Base-by-base conservation (phyloP, 2,329 filamentous ascomycete genomes). In the Aurifilum marmelostoma region DNA sequence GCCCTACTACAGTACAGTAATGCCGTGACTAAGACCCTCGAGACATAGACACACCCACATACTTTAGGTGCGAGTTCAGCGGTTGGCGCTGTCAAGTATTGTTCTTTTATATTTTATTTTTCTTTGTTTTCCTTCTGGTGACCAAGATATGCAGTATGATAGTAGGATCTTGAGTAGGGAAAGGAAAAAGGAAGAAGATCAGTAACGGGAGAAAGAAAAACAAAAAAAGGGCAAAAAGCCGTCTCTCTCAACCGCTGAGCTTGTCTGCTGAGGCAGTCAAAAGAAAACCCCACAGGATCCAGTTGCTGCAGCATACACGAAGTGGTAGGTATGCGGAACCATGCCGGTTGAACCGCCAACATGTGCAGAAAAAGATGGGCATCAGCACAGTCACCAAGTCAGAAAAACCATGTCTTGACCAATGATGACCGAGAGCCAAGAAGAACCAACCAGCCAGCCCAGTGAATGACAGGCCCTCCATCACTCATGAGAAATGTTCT, bases 401-500 rank as follows among this genome's bases (percentile, higher is more conserved):
- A 27, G 3, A 6, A 16, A 12, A 54, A 54, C 16, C 24, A n/a
- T 29, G 52, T 29, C 52, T 56, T 4, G 2, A 16, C 52, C 52
- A 56, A 56, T 56, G 52, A 27, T 32, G 27, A 32, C 52, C 8
- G 27, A 6, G 14, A 16, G 52, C 52, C 52, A 56, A 29, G 52
- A 59, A 21, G 21, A 56, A 24, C 24, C 56, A 11, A 16, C 56
- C 32, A 21, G 56, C 11, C 29, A 59, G 24, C 56, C 27, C 12
- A 56, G 12, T 56, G 14, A 29, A 56, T 56, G 24, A 56, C 62
- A 65, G 56, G 67, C 43, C n/a, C 62, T 43, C 32, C 56, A 29
- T 69, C 54, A 59, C 41, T 54, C 62, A 65, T 27, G 29, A 63
- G 47, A 47, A 41, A 27, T 64, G 56, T 54, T 60, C 41, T 64